Evolutionary conservation across 441 rosid genomes (phyloP).

Genomic region (Populus trichocarpa): DNA sequence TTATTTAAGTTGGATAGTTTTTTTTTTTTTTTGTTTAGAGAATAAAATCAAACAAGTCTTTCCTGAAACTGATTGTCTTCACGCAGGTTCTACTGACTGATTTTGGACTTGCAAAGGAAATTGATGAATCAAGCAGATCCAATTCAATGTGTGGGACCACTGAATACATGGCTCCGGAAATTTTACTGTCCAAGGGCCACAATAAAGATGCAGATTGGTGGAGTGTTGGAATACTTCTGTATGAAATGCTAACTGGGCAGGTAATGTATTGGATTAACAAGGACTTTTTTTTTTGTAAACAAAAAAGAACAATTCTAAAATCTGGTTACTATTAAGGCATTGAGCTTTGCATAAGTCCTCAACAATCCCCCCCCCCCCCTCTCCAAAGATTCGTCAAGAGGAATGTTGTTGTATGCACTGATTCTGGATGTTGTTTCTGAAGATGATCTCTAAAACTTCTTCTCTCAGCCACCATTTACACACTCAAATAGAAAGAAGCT

Average conservation of each 20-base stretch:
- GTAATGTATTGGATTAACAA: slow-evolving; percentile 21
- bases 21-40: no score
- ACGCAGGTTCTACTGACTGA: slow-evolving; percentile 71
- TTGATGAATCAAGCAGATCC: slow-evolving; percentile 62
- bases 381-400: not conserved
- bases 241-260: slow-evolving; percentile 80
- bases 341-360: not conserved
- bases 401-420: not conserved
- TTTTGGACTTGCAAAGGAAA: slow-evolving; percentile 78
- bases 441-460: not conserved
- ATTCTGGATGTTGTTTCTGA: slow-evolving; percentile 1
- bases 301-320: not conserved
- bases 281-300: not conserved
- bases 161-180: slow-evolving; percentile 64
- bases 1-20: no score
- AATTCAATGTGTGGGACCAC: slow-evolving; percentile 82
- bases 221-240: slow-evolving; percentile 66
- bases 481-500: slow-evolving; percentile 69
- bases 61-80: slow-evolving; percentile 8
- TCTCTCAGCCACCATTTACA: slow-evolving; percentile 55
- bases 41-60: slow-evolving; percentile 3
- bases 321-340: not conserved
- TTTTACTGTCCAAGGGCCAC: slow-evolving; percentile 65
- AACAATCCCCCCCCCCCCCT: not conserved
- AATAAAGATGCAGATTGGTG: slow-evolving; percentile 83